Conservation (phyloP, 108 stramenopile genomes). For the Phaeodactylum tricornutum region DNA sequence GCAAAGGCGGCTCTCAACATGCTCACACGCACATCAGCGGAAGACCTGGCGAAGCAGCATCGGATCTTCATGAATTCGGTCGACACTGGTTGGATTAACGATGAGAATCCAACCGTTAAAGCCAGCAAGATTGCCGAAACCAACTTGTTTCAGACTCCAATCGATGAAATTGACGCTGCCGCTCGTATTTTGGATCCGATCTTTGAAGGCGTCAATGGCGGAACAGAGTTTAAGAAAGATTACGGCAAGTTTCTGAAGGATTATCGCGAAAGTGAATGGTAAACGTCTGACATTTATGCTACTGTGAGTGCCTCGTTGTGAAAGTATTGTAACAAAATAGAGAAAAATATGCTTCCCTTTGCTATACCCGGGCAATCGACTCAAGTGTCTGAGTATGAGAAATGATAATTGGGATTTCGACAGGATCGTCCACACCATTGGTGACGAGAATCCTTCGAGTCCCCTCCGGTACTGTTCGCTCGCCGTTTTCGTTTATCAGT, state of each 20-base stretch:
- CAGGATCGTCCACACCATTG: too few species aligned
- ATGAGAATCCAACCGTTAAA: slow-evolving; percentile 80
- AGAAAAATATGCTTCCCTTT: too few species aligned
- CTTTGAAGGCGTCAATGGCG: slow-evolving; percentile 43
- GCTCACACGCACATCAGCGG: slow-evolving; percentile 81
- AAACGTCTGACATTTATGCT: too few species aligned
- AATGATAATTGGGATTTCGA: too few species aligned
- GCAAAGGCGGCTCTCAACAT: slow-evolving; percentile 92
- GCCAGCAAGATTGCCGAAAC: slow-evolving; percentile 64
- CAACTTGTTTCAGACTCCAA: slow-evolving; percentile 86
- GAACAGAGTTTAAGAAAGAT: slow-evolving; percentile 7
- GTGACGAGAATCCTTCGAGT: too few species aligned
- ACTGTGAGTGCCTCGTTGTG: too few species aligned
- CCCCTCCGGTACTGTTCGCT: too few species aligned
- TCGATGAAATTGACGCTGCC: slow-evolving; percentile 90
- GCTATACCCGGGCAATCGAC: too few species aligned
- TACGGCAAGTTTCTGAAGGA: slow-evolving; percentile 84
- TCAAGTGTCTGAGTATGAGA: too few species aligned
- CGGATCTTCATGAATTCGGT: slow-evolving; percentile 85
- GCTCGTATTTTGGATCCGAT: slow-evolving; percentile 80
- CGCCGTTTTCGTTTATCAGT: too few species aligned
- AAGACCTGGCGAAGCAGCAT: slow-evolving; percentile 65
- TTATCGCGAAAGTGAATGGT: slow-evolving; percentile 83
- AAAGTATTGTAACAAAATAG: too few species aligned
- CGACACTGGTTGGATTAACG: slow-evolving; percentile 92